Evolutionary conservation across 768 basidiomycete genomes (phyloP).

Genomic region (Exidia glandulosa): DNA sequence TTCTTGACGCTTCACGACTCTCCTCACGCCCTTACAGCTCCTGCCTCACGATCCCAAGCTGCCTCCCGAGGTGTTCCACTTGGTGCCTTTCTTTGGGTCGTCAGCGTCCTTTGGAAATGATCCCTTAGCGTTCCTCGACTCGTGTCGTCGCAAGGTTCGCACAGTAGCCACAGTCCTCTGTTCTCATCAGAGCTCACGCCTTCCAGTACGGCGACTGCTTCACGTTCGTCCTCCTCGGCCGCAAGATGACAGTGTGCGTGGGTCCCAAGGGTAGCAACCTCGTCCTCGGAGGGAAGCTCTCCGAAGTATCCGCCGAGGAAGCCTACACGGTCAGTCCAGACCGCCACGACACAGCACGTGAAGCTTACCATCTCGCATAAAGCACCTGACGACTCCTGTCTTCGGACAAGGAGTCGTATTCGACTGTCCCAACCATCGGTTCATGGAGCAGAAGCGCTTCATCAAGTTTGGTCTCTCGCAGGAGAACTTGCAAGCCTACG

Average conservation of each 20-base stretch:
- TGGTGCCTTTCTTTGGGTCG: conserved; percentile 83
- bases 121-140: conserved; percentile 78
- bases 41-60: conserved; percentile 56
- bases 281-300: conserved; percentile 85
- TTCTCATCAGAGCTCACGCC: neutral
- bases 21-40: conserved; percentile 30
- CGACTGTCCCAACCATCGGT: conserved; percentile 87
- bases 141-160: conserved; percentile 64
- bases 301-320: conserved; percentile 88
- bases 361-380: conserved; percentile 4
- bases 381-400: conserved; percentile 89
- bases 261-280: conserved; percentile 91
- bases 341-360: neutral
- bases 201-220: conserved; percentile 93
- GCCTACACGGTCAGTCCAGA: conserved; percentile 68
- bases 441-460: conserved; percentile 99
- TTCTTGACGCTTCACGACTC: conserved; percentile 15
- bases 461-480: conserved; percentile 91
- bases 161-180: neutral
- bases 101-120: conserved; percentile 85
- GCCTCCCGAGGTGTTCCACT: conserved; percentile 90
- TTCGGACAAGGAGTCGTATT: conserved; percentile 98
- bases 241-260: conserved; percentile 81
- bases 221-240: conserved; percentile 85
- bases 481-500: conserved; percentile 82